These are phyloP conservation scores for Obelidium mucronatum DNA, from an alignment of 192 early-diverging fungal species.

Conservation along the genomic window DNA sequence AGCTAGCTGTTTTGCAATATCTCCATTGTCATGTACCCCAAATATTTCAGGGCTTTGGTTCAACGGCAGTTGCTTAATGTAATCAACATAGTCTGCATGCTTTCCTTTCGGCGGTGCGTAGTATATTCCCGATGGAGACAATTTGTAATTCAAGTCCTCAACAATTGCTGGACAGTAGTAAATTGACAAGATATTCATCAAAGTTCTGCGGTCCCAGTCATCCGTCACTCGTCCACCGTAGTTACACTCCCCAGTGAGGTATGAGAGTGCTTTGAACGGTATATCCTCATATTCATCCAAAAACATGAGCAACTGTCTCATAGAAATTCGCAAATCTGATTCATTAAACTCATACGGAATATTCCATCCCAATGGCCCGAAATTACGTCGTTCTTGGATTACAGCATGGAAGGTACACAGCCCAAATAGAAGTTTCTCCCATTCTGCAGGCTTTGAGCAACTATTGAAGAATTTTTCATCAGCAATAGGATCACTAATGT, in stretches of 20 bases:
- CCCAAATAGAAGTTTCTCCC: conserved; percentile 72
- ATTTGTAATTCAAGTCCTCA: conserved; percentile 61
- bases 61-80: conserved; percentile 62
- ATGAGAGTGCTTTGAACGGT: conserved; percentile 66
- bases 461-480: conserved; percentile 65
- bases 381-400: conserved; percentile 69
- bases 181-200: conserved; percentile 64
- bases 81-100: conserved; percentile 63
- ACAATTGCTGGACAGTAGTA: conserved; percentile 60
- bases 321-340: conserved; percentile 65
- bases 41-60: conserved; percentile 72
- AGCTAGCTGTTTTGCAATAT: conserved; percentile 68
- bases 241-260: conserved; percentile 71
- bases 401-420: conserved; percentile 72
- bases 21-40: conserved; percentile 75
- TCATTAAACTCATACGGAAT: conserved; percentile 77
- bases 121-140: conserved; percentile 64
- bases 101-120: conserved; percentile 60
- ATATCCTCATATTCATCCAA: conserved; percentile 65
- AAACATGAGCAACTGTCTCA: conserved; percentile 72
- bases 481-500: conserved; percentile 64
- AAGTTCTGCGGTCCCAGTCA: conserved; percentile 70
- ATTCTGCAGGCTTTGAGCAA: conserved; percentile 58
- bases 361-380: conserved; percentile 74
- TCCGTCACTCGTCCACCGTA: conserved; percentile 73